A percentile compares a stretch with the other conserved stretches of the same genome.
These are phyloP conservation scores for Podaxis sp. DNA, from an alignment of 768 basidiomycete species.

Conservation along the genomic window DNA sequence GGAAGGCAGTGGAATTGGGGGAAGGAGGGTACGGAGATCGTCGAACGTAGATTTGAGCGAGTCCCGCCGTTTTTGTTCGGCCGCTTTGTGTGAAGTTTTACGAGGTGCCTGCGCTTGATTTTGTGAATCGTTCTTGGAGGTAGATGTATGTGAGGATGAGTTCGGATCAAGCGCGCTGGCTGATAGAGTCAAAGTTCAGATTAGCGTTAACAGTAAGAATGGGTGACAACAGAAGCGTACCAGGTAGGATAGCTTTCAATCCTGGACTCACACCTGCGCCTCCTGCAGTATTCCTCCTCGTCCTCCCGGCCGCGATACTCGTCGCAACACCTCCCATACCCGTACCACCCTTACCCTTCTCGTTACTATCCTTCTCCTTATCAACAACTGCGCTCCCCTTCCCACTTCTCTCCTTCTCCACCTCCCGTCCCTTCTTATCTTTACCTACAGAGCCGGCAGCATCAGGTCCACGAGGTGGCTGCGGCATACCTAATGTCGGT, in stretches of 20 bases:
- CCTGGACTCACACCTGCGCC: constrained; percentile 45
- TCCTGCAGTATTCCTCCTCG: constrained; percentile 21
- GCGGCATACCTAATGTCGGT: background rate
- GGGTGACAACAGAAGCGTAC: constrained; percentile 31
- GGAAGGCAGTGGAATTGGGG: constrained; percentile 82
- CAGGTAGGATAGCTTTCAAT: constrained; percentile 74
- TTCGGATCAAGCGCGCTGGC: constrained; percentile 16
- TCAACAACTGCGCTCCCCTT: background rate
- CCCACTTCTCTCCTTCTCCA: background rate
- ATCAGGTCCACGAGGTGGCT: background rate
- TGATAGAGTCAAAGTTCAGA: constrained; percentile 3
- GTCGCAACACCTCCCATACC: constrained; percentile 14
- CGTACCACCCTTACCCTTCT: constrained; percentile 10
- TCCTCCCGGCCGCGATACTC: constrained; percentile 19
- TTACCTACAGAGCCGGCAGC: background rate
- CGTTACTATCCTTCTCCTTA: constrained; percentile 6
- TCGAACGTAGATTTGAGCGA: constrained; percentile 94
- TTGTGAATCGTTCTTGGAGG: constrained; percentile 5
- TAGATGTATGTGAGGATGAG: background rate
- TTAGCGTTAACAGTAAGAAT: background rate
- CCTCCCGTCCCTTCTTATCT: background rate
- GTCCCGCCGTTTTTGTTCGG: constrained; percentile 96
- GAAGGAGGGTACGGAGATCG: constrained; percentile 78
- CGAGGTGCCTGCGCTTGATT: constrained; percentile 27
- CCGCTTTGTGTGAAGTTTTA: constrained; percentile 91